phyloP scores from a whole-genome alignment of 306 rosid species.

The Mucuna pruriens region DNA sequence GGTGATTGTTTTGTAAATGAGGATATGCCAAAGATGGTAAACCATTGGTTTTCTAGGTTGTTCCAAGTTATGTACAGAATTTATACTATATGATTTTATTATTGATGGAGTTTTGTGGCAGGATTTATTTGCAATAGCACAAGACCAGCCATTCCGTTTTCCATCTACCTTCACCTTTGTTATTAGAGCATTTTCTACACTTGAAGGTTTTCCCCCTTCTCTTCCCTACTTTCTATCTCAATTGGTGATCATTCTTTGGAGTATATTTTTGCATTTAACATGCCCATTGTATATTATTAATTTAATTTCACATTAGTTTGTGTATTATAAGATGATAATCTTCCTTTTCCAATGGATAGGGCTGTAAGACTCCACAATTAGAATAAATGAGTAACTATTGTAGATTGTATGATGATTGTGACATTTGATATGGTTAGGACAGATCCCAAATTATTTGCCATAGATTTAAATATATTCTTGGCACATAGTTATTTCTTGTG shows the following conservation, averaged over 20 bases:
- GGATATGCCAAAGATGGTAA: background rate
- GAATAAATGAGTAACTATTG: background rate
- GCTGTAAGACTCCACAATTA: background rate
- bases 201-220: constrained; percentile 66
- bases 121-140: constrained; percentile 91
- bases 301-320: background rate
- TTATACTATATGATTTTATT: background rate
- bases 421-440: background rate
- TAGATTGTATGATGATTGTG: background rate
- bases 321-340: background rate
- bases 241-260: background rate
- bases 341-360: background rate
- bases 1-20: background rate
- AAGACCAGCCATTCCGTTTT: constrained; percentile 90
- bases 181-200: constrained; percentile 86
- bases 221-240: background rate
- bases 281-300: background rate
- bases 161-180: constrained; percentile 94
- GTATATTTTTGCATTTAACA: background rate
- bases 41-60: background rate
- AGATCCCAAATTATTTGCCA: background rate
- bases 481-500: background rate
- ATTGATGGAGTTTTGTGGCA: constrained; percentile 44
- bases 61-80: background rate
- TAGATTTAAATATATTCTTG: background rate